Conservation (phyloP, 2,329 filamentous ascomycete species). For the Phyllosticta capitalensis region DNA sequence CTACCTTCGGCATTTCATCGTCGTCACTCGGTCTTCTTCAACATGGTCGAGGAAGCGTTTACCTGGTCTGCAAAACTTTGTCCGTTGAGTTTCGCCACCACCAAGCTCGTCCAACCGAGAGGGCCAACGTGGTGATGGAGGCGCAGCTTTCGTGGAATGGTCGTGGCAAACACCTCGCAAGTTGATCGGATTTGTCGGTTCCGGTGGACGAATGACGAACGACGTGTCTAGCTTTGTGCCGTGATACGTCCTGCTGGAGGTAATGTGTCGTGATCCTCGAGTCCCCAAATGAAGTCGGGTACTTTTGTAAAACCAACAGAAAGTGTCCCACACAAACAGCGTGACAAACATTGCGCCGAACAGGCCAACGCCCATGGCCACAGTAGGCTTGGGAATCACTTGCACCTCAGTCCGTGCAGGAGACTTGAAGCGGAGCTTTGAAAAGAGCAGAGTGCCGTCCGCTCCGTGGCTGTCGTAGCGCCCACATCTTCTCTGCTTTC, state of each 20-base stretch:
- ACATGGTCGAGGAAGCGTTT: background rate
- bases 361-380: too few species aligned
- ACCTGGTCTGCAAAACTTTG: slow-evolving; percentile 17
- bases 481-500: background rate
- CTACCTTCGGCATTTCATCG: background rate
- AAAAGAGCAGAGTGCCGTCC: too few species aligned
- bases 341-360: too few species aligned
- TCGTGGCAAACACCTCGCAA: background rate
- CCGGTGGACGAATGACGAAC: background rate
- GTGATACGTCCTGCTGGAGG: background rate
- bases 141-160: background rate
- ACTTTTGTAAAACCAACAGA: too few species aligned
- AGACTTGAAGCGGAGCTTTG: too few species aligned
- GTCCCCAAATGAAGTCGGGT: too few species aligned
- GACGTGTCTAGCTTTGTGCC: background rate
- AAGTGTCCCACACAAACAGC: too few species aligned
- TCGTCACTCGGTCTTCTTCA: background rate
- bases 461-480: background rate
- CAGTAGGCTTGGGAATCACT: too few species aligned
- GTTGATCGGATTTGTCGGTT: background rate
- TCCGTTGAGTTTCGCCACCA: background rate
- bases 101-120: background rate
- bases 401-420: too few species aligned
- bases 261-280: too few species aligned
- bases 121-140: background rate